These are phyloP conservation scores for Hymenoscyphus occultus DNA, from an alignment of 2,329 filamentous ascomycete genomes.

Conservation along the genomic window DNA sequence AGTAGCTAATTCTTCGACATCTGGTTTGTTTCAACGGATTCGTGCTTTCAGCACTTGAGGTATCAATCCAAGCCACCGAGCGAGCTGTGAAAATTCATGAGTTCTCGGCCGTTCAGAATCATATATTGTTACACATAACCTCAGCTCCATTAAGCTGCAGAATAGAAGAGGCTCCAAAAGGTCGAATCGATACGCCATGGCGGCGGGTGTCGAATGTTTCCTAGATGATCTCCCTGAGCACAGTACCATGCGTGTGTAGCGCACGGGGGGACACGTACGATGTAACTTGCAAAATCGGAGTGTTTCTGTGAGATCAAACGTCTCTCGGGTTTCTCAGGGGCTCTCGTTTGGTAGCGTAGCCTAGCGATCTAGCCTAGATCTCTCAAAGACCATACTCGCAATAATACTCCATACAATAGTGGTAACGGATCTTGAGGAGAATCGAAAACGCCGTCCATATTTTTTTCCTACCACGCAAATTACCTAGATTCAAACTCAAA, in stretches of 20 bases:
- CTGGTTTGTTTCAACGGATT: not conserved
- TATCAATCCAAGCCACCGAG: not conserved
- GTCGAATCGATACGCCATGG: not conserved
- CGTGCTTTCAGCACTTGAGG: not conserved
- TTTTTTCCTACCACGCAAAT: not conserved
- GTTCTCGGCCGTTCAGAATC: not conserved
- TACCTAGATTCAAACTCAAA: not conserved
- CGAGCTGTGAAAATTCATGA: not conserved
- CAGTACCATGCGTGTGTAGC: not conserved
- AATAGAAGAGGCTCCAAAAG: not conserved
- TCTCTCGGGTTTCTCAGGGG: not conserved
- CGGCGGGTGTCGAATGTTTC: not conserved
- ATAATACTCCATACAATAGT: not conserved
- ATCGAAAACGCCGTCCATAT: not conserved
- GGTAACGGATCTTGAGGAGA: not conserved
- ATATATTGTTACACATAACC: not conserved
- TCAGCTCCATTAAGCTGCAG: not conserved
- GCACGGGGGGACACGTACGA: not conserved
- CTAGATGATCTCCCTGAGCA: not conserved
- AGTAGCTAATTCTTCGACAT: not conserved
- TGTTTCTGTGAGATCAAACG: not conserved
- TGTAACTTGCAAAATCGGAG: not conserved
- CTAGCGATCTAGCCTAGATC: no score
- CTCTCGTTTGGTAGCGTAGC: no score
- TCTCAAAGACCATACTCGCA: not conserved